Base-by-base conservation (phyloP, 345 rosid species). In the Rhodamnia argentea region DNA sequence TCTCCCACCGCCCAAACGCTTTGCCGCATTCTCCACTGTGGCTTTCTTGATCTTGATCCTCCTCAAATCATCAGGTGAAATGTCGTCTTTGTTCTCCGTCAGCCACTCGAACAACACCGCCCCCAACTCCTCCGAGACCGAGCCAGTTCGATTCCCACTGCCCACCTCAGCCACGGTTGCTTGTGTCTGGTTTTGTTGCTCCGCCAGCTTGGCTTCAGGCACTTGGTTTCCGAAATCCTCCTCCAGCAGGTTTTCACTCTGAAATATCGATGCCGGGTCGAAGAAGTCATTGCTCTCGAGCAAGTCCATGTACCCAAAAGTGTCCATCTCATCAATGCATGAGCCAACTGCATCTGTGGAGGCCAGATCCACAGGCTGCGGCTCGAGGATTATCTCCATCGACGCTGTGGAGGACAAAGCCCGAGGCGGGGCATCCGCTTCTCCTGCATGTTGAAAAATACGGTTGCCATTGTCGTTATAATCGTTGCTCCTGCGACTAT, bases 21-120 rank as follows among this genome's bases (percentile, higher is more conserved):
- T 90, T 1, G 99, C 96, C 0, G 99, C 99, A 53, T 93, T 92
- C 85, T 98, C 99, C 20, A 98, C 95, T 2, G 99, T 98, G 0
- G 99, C 91, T 86, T 98, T 98, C 98, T 94, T 98, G 84, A 98
- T 93, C 92, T 95, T 98, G 55, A 98, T 95, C 86, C 86, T 94
- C 89, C 96, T 93, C 85, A 98, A 88, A 86, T 98, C 99, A 32
- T 98, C 99, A 10, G 98, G 98, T 4, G 98, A 94, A 11, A 98
- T 98, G 2, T 90, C 91, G 86, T 98, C 98, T 26, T 95, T 92
- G 91, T 98, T 98, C 76, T 85, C 91, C 91, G 92, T 95, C 23
- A 98, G 92, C 99, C 99, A 98, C 87, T 98, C 98, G 52, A 98
- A 84, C 83, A 98, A 95, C 88, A 98, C 97, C 85, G 56, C 83